These are phyloP conservation scores for Globisporangium cystogenes DNA, from an alignment of 352 stramenopile genomes.

Conservation along the genomic window DNA sequence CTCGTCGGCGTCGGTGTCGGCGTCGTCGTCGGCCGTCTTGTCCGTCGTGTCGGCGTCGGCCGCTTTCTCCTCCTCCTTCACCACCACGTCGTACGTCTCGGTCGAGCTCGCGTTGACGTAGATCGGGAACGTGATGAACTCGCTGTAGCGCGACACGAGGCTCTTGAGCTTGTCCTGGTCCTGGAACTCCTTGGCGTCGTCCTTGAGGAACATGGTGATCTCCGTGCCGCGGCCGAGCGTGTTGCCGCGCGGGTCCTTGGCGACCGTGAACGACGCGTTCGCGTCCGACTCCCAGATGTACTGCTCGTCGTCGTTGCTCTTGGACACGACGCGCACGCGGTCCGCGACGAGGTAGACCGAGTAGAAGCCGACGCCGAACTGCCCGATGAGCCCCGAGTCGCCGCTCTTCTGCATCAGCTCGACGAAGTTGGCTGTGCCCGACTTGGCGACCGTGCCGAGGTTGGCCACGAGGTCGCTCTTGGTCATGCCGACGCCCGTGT, in stretches of 20 bases:
- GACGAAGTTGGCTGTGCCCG: slow-evolving; percentile 99
- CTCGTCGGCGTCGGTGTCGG: slow-evolving; percentile 96
- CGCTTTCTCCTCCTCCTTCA: slow-evolving; percentile 52
- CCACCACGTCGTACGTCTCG: slow-evolving; percentile 89
- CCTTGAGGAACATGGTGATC: slow-evolving; percentile 98
- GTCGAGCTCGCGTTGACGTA: slow-evolving; percentile 94
- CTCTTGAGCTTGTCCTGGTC: slow-evolving; percentile 96
- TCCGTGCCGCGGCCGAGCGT: slow-evolving; percentile 90
- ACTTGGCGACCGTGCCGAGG: slow-evolving; percentile 99
- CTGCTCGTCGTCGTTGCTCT: slow-evolving; percentile 98
- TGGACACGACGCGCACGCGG: slow-evolving; percentile 97
- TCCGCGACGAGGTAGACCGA: slow-evolving; percentile 99
- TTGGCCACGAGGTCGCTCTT: slow-evolving; percentile 99
- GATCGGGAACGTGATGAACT: slow-evolving; percentile 99
- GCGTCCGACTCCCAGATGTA: slow-evolving; percentile 97
- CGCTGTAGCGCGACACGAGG: slow-evolving; percentile 97
- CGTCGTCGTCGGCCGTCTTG: slow-evolving; percentile 33
- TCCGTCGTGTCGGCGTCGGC: slow-evolving; percentile 93
- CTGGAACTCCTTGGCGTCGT: slow-evolving; percentile 98
- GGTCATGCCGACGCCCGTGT: slow-evolving; percentile 99
- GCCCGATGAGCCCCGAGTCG: slow-evolving; percentile 98
- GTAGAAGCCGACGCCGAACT: slow-evolving; percentile 99
- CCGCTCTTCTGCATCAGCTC: slow-evolving; percentile 72
- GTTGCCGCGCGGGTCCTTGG: slow-evolving; percentile 82
- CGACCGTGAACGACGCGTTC: slow-evolving; percentile 98